Evolutionary conservation across 306 rosid species (phyloP).

Genomic region (Ormosia emarginata): DNA sequence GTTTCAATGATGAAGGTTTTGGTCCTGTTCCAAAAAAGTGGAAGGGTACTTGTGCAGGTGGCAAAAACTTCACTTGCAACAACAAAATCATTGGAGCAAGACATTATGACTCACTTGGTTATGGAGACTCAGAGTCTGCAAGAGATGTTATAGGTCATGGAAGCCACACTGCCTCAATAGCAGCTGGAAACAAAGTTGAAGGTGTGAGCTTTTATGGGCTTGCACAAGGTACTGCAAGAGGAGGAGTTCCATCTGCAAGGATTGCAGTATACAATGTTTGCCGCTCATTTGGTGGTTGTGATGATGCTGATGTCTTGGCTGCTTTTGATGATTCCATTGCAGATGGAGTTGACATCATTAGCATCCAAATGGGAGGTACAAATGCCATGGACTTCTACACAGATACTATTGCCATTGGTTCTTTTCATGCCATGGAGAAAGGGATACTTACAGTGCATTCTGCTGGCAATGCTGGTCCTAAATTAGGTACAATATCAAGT

Average conservation of each 20-base stretch:
- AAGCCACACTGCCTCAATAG: constrained; percentile 1
- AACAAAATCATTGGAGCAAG: constrained; percentile 14
- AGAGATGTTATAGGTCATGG: neutral
- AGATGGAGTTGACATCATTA: constrained; percentile 39
- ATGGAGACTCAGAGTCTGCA: neutral
- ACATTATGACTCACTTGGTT: neutral
- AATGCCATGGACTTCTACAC: neutral
- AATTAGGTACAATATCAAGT: neutral
- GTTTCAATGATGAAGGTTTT: constrained; percentile 31
- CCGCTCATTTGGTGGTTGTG: neutral
- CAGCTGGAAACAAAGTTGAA: constrained; percentile 5
- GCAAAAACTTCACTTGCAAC: constrained; percentile 37
- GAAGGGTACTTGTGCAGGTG: constrained; percentile 29
- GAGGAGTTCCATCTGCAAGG: constrained; percentile 22
- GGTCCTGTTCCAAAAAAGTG: constrained; percentile 38
- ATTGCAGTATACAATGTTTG: constrained; percentile 11
- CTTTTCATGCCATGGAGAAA: constrained; percentile 44
- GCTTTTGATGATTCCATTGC: constrained; percentile 51
- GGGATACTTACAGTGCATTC: constrained; percentile 31
- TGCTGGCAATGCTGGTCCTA: constrained; percentile 33
- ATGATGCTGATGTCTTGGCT: neutral
- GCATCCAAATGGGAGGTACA: neutral
- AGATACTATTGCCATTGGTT: constrained; percentile 25
- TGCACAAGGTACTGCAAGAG: constrained; percentile 2
- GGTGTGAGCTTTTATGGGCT: neutral